Conservation (phyloP, 176 grass and related monocot species). For the Ensete glaucum region DNA sequence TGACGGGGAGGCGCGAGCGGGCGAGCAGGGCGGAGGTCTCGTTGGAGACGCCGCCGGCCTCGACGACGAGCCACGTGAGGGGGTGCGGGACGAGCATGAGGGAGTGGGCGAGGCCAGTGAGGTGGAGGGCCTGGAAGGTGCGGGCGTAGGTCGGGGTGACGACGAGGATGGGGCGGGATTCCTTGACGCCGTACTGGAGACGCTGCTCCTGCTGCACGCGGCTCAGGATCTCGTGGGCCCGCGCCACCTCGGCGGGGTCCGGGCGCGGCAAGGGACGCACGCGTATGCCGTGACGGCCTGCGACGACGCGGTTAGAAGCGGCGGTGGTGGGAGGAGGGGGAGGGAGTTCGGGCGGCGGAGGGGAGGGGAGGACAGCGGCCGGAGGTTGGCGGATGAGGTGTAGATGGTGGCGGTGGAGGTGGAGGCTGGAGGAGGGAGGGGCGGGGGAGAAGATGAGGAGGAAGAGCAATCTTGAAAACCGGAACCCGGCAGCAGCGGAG, state of each 20-base stretch:
- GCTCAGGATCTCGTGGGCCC: constrained; percentile 30
- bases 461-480: not conserved
- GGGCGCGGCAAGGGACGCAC: constrained; percentile 25
- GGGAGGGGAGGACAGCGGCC: not conserved
- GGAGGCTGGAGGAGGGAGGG: constrained; percentile 6
- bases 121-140: constrained; percentile 32
- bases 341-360: not conserved
- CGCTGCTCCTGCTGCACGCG: constrained; percentile 37
- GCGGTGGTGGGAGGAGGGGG: not conserved
- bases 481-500: constrained; percentile 1
- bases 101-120: constrained; percentile 32
- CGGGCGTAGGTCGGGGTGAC: constrained; percentile 38
- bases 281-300: constrained; percentile 29
- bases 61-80: constrained; percentile 38
- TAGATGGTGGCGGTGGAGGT: constrained; percentile 5
- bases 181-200: constrained; percentile 13
- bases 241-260: constrained; percentile 16
- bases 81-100: constrained; percentile 23
- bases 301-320: not conserved
- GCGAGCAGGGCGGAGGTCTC: constrained; percentile 11
- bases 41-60: constrained; percentile 12
- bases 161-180: constrained; percentile 23
- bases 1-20: constrained; percentile 5
- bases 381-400: not conserved
- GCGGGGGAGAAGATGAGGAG: constrained; percentile 7